Evolutionary conservation across 179 eudicot genomes (phyloP), one percentile per base, ranked within the genome.

Genomic region (Drosera spatulata): DNA sequence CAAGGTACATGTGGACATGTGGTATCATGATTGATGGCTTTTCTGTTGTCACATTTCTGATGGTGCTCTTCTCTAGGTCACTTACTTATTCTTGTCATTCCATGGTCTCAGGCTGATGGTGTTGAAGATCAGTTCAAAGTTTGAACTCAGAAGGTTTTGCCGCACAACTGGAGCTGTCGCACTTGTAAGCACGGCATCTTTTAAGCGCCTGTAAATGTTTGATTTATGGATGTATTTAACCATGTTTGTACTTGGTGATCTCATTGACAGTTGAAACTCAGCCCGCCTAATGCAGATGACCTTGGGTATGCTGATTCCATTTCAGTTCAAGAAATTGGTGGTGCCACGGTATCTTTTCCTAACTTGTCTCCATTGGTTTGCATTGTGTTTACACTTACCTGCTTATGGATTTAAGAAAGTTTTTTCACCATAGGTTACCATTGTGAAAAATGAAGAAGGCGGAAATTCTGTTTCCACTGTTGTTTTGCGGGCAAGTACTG

Each of bases 121-220:
- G 60, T 66, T 88, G 65, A 93, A 89, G 71, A 86, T 93, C 70
- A 78, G 85, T 72, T 93, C 99, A 6, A 93, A 91, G 73, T 93
- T 86, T 81, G 99, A 93, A 66, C 72, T 88, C 41, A 75, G 93
- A 55, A 81, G 96, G 60, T 89, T 93, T 76, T 93, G 96, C 73
- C 99, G 96, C 61, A 93, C 99, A 44, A 84, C 96, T 73, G 96
- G 99, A 38, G 83, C 96, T 43, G 79, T 86, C 77, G 96, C 86
- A 66, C 65, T 84, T 58, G 96, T 91, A 86, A 85, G 95, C 61
- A 55, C 46, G 11, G 33, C 33, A 22, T 22, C 42, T 10, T 49
- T 10, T 64, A 11, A 14, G 40, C 41, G 43, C 41, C 37, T 2
- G 52, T 45, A 59, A 56, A 7, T 10, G 8, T 39, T 4, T 13